A percentile compares a stretch with the other conserved stretches of the same genome.
These are phyloP conservation scores for Brassica incana DNA, from an alignment of 345 rosid genomes.

Conservation along the genomic window DNA sequence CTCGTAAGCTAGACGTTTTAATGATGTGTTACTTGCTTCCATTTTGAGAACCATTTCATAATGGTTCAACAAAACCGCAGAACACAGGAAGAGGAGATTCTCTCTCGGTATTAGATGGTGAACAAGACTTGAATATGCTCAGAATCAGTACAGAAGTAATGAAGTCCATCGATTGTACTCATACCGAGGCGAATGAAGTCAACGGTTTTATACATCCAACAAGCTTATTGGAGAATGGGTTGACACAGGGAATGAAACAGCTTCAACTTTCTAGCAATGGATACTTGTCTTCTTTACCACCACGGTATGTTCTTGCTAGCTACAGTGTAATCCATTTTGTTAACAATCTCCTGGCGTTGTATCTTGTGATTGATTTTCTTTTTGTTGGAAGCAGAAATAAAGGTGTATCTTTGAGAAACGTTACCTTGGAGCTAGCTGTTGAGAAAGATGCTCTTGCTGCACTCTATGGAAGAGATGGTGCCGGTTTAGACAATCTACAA, in stretches of 20 bases:
- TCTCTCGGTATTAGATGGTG: conserved; percentile 17
- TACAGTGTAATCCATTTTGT: not conserved
- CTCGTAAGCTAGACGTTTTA: not conserved
- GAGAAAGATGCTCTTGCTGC: conserved; percentile 46
- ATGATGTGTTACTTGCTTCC: not conserved
- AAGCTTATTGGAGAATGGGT: conserved; percentile 22
- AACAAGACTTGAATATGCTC: conserved; percentile 26
- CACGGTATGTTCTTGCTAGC: conserved; percentile 21
- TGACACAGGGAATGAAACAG: conserved; percentile 36
- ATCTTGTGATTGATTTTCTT: not conserved
- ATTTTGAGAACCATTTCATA: conserved; percentile 19
- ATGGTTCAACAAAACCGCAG: conserved; percentile 34
- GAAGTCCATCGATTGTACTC: conserved; percentile 39
- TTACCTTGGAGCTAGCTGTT: conserved; percentile 50
- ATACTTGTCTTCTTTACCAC: conserved; percentile 29
- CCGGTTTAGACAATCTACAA: conserved; percentile 56
- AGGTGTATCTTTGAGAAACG: conserved; percentile 48
- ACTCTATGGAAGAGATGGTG: conserved; percentile 59
- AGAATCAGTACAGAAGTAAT: conserved; percentile 40
- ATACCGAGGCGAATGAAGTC: conserved; percentile 30
- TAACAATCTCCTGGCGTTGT: not conserved
- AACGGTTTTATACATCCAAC: conserved; percentile 33
- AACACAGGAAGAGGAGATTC: conserved; percentile 27
- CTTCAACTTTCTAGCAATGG: conserved; percentile 36
- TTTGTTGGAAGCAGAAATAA: conserved; percentile 39